Base-by-base conservation (phyloP, 306 rosid species). In the Vicia villosa region DNA sequence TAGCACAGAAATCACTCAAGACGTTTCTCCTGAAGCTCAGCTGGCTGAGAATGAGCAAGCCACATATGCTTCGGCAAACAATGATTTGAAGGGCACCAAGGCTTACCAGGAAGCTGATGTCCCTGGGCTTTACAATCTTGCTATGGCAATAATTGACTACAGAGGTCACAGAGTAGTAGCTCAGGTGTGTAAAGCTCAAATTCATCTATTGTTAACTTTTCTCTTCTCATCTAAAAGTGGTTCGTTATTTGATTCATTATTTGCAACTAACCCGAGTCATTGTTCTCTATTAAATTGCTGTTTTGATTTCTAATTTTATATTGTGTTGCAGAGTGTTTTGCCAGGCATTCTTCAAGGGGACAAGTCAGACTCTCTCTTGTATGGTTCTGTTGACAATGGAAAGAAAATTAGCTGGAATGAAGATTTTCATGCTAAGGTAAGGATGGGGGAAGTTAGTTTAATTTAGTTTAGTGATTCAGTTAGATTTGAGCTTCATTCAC, bases 281-380 rank as follows among this genome's bases (percentile, higher is more conserved):
- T 58, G 30, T 78, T 65, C 69, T 58, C 58, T 41, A 37, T 37
- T 62, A 50, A 64, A 17, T 19, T 74, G 36, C 14, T 41, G 4
- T 54, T 69, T 42, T 46, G 34, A 78, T 76, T 61, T 60, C 15
- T 15, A 74, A 64, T 36, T 65, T 12, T 60, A 12, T 66, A 43
- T 73, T 61, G 50, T 66, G 61, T 74, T 82, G 82, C 89, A 93
- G 99, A 95, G 99, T 77, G 97, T 95, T 75, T 82, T 95, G 20
- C 99, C 99, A 4, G 99, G 99, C 63, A 95, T 95, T 83, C 99
- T 95, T 83, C 99, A 91, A 83, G 99, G 99, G 69, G 99, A 95
- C 75, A 95, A 95, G 75, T 95, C 97, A 28, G 96, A 91, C 43
- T 91, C 99, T 74, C 95, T 95, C 74, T 73, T 95, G 83, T 95